A percentile compares a stretch with the other conserved stretches of the same genome.
Evolutionary conservation across 192 early-diverging fungal genomes (phyloP).

Genomic region (Allomyces javanicus): DNA sequence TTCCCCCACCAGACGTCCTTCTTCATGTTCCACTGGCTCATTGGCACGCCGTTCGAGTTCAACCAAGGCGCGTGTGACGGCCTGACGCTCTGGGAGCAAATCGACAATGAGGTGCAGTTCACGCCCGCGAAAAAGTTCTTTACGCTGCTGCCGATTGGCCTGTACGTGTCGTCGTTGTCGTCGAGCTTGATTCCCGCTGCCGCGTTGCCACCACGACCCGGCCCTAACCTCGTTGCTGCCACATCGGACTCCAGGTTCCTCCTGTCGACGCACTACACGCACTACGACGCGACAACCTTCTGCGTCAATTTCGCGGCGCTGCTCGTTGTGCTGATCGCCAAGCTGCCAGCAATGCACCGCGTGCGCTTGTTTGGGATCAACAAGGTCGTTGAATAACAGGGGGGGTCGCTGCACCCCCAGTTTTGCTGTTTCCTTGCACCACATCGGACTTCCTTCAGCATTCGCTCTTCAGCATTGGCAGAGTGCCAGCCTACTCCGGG

Average conservation of each 20-base stretch:
- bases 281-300: conserved; percentile 83
- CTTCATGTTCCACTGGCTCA: conserved; percentile 95
- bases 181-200: too few species aligned
- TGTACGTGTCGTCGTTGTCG: conserved; percentile 43
- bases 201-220: too few species aligned
- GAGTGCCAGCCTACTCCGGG: too few species aligned
- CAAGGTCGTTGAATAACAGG: background rate
- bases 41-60: conserved; percentile 85
- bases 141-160: conserved; percentile 74
- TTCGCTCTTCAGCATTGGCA: too few species aligned
- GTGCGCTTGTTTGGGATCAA: conserved; percentile 94
- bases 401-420: too few species aligned
- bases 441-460: too few species aligned
- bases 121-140: conserved; percentile 97
- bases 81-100: conserved; percentile 96
- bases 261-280: conserved; percentile 83
- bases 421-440: too few species aligned
- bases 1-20: conserved; percentile 48
- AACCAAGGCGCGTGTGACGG: conserved; percentile 85
- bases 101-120: conserved; percentile 91
- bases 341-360: conserved; percentile 71
- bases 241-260: conserved; percentile 40
- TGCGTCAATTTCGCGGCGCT: conserved; percentile 72
- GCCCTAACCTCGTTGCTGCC: too few species aligned
- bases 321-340: conserved; percentile 69